phyloP scores from a whole-genome alignment of 1,284 basidiomycete species.

The Marasmius sp. region DNA sequence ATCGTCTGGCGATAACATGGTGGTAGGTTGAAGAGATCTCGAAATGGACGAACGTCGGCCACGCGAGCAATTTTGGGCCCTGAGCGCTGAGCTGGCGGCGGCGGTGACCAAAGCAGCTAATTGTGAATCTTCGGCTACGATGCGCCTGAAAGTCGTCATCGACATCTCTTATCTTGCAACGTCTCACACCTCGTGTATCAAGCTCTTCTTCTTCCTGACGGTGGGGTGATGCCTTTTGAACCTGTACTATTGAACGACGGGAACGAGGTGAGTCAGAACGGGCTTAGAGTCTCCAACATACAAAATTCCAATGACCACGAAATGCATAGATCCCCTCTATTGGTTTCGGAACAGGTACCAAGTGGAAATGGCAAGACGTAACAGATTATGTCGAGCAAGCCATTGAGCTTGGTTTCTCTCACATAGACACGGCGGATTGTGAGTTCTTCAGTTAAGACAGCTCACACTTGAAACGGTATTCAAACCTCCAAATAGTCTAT shows the following conservation, averaged over 20 bases:
- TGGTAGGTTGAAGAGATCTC: too few species aligned
- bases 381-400: constrained; percentile 38
- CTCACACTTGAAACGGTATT: not conserved
- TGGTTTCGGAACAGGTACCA: constrained; percentile 29
- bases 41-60: too few species aligned
- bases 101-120: too few species aligned
- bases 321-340: constrained; percentile 24
- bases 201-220: not conserved
- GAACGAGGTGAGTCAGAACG: constrained; percentile 2
- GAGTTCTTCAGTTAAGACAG: constrained; percentile 6
- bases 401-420: constrained; percentile 44
- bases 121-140: too few species aligned
- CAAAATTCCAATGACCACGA: not conserved
- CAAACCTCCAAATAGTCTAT: constrained; percentile 37
- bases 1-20: too few species aligned
- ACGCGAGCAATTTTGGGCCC: too few species aligned
- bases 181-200: not conserved
- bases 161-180: too few species aligned
- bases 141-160: too few species aligned
- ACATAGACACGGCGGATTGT: constrained; percentile 51
- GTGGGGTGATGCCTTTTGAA: constrained; percentile 17
- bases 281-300: not conserved
- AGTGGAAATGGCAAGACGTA: constrained; percentile 24
- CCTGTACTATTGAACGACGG: constrained; percentile 16
- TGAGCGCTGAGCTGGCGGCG: too few species aligned